Evolutionary conservation across 371 early-diverging fungal species (phyloP).

Genomic region (Mortierella sp.): DNA sequence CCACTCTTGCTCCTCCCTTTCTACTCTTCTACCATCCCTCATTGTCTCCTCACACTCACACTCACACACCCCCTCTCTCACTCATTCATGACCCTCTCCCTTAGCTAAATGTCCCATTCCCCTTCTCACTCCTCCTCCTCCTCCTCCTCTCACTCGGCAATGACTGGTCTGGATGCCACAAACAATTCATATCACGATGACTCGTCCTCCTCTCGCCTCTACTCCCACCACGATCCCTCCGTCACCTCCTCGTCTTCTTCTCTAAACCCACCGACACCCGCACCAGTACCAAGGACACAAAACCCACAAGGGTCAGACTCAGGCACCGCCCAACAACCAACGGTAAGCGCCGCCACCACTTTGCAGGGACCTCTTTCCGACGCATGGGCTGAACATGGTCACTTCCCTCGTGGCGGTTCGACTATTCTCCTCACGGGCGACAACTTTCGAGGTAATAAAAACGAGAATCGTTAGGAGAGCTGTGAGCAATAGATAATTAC

Average conservation of each 20-base stretch:
- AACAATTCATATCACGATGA: slow-evolving; percentile 6
- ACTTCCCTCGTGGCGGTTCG: slow-evolving; percentile 5
- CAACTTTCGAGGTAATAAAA: slow-evolving; percentile 4
- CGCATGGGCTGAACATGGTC: slow-evolving; percentile 10
- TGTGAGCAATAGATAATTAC: not conserved
- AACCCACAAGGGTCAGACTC: not conserved
- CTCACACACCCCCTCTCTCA: not conserved
- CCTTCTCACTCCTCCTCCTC: not conserved
- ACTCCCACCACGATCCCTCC: not conserved
- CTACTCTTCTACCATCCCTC: not conserved
- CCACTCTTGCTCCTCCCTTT: not conserved
- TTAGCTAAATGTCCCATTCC: not conserved
- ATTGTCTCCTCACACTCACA: not conserved
- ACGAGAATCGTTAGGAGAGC: not conserved
- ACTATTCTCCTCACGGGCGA: not conserved
- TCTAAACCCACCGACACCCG: not conserved
- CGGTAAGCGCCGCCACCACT: not conserved
- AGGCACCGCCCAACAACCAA: not conserved
- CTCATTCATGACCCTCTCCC: not conserved
- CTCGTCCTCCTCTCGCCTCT: slow-evolving; percentile 1
- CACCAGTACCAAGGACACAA: not conserved
- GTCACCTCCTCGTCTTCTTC: not conserved
- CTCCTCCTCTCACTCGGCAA: not conserved
- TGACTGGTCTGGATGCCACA: not conserved
- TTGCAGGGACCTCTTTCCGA: not conserved